Conservation (phyloP, 2,329 filamentous ascomycete genomes). For the Clarireedia hainanense region DNA sequence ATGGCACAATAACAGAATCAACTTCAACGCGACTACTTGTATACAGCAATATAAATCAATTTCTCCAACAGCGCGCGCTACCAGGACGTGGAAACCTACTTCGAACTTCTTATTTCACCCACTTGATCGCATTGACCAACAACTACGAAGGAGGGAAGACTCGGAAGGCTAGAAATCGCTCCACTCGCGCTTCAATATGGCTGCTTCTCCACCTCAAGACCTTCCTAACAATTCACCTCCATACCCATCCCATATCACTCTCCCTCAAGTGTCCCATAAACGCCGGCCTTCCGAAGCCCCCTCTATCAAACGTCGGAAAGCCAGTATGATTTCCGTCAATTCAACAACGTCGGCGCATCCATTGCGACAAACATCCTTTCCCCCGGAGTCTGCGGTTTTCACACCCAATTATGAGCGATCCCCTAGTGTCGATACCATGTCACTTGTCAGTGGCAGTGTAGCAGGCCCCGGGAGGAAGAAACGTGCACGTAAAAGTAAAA, state of each 20-base stretch:
- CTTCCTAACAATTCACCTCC: slow-evolving; percentile 42
- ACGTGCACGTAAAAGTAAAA: slow-evolving; percentile 53
- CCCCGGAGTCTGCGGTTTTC: slow-evolving; percentile 47
- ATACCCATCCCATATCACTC: slow-evolving; percentile 41
- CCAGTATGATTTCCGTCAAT: slow-evolving; percentile 51
- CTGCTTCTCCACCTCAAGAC: slow-evolving; percentile 24
- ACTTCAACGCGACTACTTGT: too few species aligned
- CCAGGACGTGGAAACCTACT: too few species aligned
- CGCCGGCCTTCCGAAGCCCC: slow-evolving; percentile 44
- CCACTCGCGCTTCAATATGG: slow-evolving; percentile 17
- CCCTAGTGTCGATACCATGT: slow-evolving; percentile 55
- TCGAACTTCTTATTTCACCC: neutral
- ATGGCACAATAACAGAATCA: too few species aligned
- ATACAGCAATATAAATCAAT: too few species aligned
- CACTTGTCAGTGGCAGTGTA: slow-evolving; percentile 54
- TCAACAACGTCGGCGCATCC: slow-evolving; percentile 52
- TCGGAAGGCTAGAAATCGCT: neutral
- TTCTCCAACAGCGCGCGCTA: too few species aligned
- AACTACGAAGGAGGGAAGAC: neutral
- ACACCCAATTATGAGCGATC: slow-evolving; percentile 47
- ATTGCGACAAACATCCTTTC: slow-evolving; percentile 74
- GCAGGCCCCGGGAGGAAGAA: slow-evolving; percentile 48
- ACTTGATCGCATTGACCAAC: neutral
- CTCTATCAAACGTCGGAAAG: slow-evolving; percentile 60
- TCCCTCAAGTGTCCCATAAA: slow-evolving; percentile 48